Base-by-base conservation (phyloP, 2,329 filamentous ascomycete genomes). In the Atkinsonella texensis region DNA sequence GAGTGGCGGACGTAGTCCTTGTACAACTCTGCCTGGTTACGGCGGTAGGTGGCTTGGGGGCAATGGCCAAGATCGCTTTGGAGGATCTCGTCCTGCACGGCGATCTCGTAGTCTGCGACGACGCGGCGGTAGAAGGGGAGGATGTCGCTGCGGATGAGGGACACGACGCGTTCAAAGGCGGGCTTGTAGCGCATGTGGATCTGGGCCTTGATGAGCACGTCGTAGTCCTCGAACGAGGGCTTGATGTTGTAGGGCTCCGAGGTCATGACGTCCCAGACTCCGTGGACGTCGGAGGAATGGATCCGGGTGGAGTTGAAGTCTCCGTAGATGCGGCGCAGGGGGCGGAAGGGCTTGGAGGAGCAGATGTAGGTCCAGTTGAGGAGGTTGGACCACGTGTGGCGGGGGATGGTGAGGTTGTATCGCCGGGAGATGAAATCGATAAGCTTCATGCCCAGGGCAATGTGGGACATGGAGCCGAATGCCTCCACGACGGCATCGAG, bases 401-500 rank as follows among this genome's bases (percentile, higher is more conserved):
- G 58, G 0, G 79, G 67, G 39, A 91, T 79, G 1, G 69, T 55
- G 23, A 91, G 67, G 1, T 68, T 56, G 64, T 85, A 87, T 7
- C 70, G 69, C 1, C 67, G 67, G 0, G 85, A 83, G 46, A 90
- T 63, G 57, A 78, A 78, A 53, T 85, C 75, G 12, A 89, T 67
- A 0, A 85, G 60, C 41, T 76, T 72, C 28, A 84, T 60, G 12
- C 80, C 85, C 1, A 74, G 70, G 1, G 72, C 62, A 4, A 89
- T 71, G 51, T 83, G 73, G 46, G 77, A 81, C 64, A 84, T 87
- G 54, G 74, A 75, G n/a, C 84, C 78, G 55, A 84, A 86, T 1
- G 74, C 71, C 60, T 88, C 81, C 6, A 84, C 83, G n/a, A 90
- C 68, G 9, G 83, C 76, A 51, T 78, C 71, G 20, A 91, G 71